A percentile compares a stretch with the other conserved stretches of the same genome.
These are phyloP conservation scores for Exophiala sp. DNA, from an alignment of 2,329 filamentous ascomycete species.

Conservation along the genomic window DNA sequence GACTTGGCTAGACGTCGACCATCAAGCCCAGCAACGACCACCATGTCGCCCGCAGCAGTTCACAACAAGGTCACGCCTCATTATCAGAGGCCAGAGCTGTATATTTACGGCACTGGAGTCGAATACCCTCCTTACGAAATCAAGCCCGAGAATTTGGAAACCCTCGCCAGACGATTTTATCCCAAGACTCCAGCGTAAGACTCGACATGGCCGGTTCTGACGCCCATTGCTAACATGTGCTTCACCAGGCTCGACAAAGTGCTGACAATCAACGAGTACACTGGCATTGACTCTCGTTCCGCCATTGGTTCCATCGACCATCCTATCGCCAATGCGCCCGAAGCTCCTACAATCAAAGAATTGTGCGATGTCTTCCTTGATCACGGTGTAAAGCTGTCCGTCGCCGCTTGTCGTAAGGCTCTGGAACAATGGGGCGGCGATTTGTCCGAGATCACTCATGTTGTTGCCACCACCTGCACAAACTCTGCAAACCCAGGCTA, in stretches of 20 bases:
- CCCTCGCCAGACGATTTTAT: slow-evolving; percentile 56
- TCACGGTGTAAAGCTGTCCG: slow-evolving; percentile 32
- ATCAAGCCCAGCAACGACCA: slow-evolving; percentile 1
- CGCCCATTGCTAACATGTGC: not conserved
- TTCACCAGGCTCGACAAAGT: slow-evolving; percentile 58
- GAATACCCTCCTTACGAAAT: slow-evolving; percentile 60
- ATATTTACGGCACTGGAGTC: slow-evolving; percentile 55
- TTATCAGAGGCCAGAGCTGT: slow-evolving; percentile 43
- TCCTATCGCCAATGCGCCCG: slow-evolving; percentile 55
- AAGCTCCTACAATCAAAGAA: slow-evolving; percentile 30
- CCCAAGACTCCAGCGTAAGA: slow-evolving; percentile 59
- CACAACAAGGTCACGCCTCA: slow-evolving; percentile 35
- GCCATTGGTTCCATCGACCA: slow-evolving; percentile 61
- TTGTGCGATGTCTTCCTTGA: slow-evolving; percentile 31
- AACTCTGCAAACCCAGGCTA: slow-evolving; percentile 68
- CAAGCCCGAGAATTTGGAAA: slow-evolving; percentile 50
- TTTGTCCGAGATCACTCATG: slow-evolving; percentile 54
- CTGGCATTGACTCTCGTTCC: slow-evolving; percentile 61
- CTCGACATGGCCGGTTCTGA: not conserved
- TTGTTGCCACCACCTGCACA: slow-evolving; percentile 66
- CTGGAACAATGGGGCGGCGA: slow-evolving; percentile 32
- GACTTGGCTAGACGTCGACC: not conserved
- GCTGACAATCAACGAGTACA: slow-evolving; percentile 61
- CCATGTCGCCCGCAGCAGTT: slow-evolving; percentile 30
- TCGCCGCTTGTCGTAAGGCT: slow-evolving; percentile 32